These are phyloP conservation scores for Trichoderma brevicompactum DNA, from an alignment of 2,329 filamentous ascomycete species.

Conservation along the genomic window DNA sequence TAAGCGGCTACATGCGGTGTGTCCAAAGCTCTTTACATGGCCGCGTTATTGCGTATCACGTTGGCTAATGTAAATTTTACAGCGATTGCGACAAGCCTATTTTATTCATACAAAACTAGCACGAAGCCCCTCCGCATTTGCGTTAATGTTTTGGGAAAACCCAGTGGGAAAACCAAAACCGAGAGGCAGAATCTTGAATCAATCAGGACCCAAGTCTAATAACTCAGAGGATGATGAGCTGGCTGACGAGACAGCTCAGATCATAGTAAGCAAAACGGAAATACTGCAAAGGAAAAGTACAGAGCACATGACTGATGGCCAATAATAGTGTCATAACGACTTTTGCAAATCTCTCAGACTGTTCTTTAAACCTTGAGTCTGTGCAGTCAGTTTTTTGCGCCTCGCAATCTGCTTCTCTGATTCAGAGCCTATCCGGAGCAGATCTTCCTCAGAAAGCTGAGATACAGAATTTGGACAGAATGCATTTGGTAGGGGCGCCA, in stretches of 20 bases:
- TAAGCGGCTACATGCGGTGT: too few species aligned
- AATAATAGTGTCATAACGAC: neutral
- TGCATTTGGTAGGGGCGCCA: neutral
- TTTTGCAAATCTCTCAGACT: conserved; percentile 1
- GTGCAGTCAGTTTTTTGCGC: neutral
- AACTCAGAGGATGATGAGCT: neutral
- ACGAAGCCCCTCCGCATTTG: neutral
- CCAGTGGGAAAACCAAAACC: conserved; percentile 18
- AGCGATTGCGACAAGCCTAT: rapidly evolving
- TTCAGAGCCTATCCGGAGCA: conserved; percentile 9
- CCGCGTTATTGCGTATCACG: neutral
- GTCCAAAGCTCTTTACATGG: neutral
- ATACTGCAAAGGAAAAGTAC: neutral
- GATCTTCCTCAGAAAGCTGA: conserved; percentile 15
- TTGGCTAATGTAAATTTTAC: neutral
- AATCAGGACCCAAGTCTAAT: neutral
- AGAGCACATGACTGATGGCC: neutral
- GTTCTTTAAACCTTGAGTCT: neutral
- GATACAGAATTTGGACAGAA: conserved; percentile 11
- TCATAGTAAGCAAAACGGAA: neutral
- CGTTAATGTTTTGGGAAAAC: conserved; percentile 14
- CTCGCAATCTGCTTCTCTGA: neutral
- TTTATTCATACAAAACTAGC: neutral
- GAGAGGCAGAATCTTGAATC: neutral
- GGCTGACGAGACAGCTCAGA: neutral